A percentile compares a stretch with the other conserved stretches of the same genome.
phyloP scores from a whole-genome alignment of 371 early-diverging fungal genomes.

The Rhizopus arrhizus region DNA sequence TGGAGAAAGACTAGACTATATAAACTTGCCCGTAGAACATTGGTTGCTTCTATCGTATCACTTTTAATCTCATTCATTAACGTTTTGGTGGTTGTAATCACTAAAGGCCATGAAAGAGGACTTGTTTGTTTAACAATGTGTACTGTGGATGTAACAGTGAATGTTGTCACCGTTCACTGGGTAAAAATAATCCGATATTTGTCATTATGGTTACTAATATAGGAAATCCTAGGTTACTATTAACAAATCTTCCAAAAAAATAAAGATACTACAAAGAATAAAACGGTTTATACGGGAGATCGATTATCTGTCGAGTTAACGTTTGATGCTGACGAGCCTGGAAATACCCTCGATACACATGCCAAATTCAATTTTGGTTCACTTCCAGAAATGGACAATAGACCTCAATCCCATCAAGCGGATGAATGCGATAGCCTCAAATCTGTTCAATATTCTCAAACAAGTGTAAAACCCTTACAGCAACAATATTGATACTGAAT shows the following conservation, averaged over 20 bases:
- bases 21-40: slow-evolving; percentile 51
- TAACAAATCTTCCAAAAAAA: slow-evolving; percentile 8
- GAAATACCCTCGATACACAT: slow-evolving; percentile 1
- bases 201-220: no score
- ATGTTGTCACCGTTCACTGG: slow-evolving; percentile 63
- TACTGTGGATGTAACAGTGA: slow-evolving; percentile 61
- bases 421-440: slow-evolving; percentile 24
- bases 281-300: slow-evolving; percentile 18
- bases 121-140: slow-evolving; percentile 56
- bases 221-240: slow-evolving; percentile 25
- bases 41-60: slow-evolving; percentile 53
- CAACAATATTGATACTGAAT: slow-evolving; percentile 14
- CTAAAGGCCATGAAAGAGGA: slow-evolving; percentile 54
- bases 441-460: slow-evolving; percentile 28
- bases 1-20: slow-evolving; percentile 52
- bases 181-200: slow-evolving; percentile 23
- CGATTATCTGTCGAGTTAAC: slow-evolving; percentile 29
- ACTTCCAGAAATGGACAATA: slow-evolving; percentile 25
- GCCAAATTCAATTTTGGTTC: slow-evolving; percentile 17
- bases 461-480: slow-evolving; percentile 31
- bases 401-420: slow-evolving; percentile 7
- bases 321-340: slow-evolving; percentile 17
- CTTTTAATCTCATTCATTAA: slow-evolving; percentile 51
- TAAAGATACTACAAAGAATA: slow-evolving; percentile 14
- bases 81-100: slow-evolving; percentile 45